Conservation (phyloP, 768 basidiomycete species). For the Termitomyces sp. region DNA sequence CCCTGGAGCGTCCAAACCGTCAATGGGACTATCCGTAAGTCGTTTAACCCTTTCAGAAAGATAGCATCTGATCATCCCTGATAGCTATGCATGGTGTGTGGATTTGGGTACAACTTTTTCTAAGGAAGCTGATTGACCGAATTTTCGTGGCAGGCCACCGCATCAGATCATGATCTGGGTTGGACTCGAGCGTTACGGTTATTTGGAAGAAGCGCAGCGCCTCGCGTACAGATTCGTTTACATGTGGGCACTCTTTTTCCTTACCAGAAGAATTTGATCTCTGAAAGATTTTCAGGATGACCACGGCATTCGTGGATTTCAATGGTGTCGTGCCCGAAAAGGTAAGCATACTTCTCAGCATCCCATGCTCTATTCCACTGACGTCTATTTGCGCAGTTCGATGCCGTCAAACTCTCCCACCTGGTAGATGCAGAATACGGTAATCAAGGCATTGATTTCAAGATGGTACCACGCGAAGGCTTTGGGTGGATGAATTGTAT, state of each 20-base stretch:
- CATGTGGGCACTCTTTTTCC: constrained; percentile 52
- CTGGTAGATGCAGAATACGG: constrained; percentile 97
- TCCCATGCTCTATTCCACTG: neutral
- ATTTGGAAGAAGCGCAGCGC: constrained; percentile 88
- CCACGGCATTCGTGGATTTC: constrained; percentile 91
- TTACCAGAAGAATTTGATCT: neutral
- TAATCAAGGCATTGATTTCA: constrained; percentile 96
- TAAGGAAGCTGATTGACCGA: constrained; percentile 10
- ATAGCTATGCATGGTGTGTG: constrained; percentile 64
- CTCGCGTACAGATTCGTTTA: constrained; percentile 97
- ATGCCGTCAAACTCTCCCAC: constrained; percentile 93
- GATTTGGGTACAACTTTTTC: neutral
- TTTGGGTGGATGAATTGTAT: constrained; percentile 98
- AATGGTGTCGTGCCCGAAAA: constrained; percentile 99
- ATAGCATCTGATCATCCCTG: constrained; percentile 9
- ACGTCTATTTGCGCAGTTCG: constrained; percentile 53
- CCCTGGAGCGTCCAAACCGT: constrained; percentile 92
- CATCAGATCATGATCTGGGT: constrained; percentile 99
- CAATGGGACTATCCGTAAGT: constrained; percentile 98
- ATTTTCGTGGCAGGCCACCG: constrained; percentile 59
- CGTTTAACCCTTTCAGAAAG: constrained; percentile 3
- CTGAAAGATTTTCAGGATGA: constrained; percentile 59
- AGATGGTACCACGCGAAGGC: constrained; percentile 94
- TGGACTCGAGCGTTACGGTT: constrained; percentile 94
- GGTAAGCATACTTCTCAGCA: constrained; percentile 33